Evolutionary conservation across 257 asterid genomes (phyloP).

Genomic region (Verbascum thapsus): DNA sequence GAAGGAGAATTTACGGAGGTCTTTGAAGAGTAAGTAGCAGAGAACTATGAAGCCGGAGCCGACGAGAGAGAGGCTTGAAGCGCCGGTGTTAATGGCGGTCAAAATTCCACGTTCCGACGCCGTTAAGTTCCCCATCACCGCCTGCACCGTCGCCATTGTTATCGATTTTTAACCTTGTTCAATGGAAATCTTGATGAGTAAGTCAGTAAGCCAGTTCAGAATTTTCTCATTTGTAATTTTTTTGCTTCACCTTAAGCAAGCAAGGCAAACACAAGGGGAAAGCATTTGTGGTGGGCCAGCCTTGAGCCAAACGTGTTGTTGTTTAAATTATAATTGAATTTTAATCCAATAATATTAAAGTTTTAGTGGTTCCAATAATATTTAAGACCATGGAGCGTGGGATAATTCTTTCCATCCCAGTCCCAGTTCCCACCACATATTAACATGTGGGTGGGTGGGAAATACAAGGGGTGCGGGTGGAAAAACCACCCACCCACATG

Average conservation of each 20-base stretch:
- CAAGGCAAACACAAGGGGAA: neutral
- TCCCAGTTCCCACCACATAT: no score
- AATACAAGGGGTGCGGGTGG: no score
- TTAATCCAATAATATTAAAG: no score
- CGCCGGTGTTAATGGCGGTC: slow-evolving; percentile 79
- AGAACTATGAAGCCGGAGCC: slow-evolving; percentile 97
- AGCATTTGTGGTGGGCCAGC: neutral
- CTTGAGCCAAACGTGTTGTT: no score
- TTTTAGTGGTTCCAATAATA: no score
- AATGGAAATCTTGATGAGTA: slow-evolving; percentile 23
- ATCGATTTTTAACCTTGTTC: slow-evolving; percentile 10
- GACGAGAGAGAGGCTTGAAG: slow-evolving; percentile 75
- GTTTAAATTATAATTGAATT: no score
- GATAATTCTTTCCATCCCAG: no score
- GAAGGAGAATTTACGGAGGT: slow-evolving; percentile 95
- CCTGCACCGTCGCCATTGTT: slow-evolving; percentile 84
- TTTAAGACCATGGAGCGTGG: no score
- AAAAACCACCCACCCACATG: no score
- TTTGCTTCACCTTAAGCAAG: slow-evolving; percentile 1
- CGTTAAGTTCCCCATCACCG: slow-evolving; percentile 76
- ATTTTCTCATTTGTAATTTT: slow-evolving; percentile 17
- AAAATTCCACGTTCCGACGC: slow-evolving; percentile 64
- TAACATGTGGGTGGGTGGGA: no score
- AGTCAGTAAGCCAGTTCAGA: slow-evolving; percentile 21
- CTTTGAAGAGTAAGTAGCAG: slow-evolving; percentile 87